Conservation (phyloP, 306 rosid species). For the Benincasa hispida region DNA sequence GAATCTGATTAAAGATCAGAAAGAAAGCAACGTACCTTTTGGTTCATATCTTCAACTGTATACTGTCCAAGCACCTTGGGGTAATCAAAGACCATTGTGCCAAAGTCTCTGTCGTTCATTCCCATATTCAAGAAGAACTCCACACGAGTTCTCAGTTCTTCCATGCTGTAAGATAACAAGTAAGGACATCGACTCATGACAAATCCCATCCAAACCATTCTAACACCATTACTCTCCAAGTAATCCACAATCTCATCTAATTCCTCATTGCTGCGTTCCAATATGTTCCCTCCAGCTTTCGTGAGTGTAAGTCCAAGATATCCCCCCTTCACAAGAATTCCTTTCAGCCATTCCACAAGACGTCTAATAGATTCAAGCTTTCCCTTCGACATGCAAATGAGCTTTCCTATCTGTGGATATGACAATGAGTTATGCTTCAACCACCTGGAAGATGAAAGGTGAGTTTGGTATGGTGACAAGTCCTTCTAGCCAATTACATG, state of each 20-base stretch:
- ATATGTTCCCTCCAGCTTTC: constrained; percentile 50
- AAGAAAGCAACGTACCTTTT: constrained; percentile 41
- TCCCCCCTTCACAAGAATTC: constrained; percentile 55
- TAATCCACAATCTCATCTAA: constrained; percentile 58
- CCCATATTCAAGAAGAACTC: constrained; percentile 63
- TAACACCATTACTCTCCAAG: constrained; percentile 63
- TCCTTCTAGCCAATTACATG: not conserved
- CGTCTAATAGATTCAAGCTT: constrained; percentile 45
- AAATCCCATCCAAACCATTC: constrained; percentile 79
- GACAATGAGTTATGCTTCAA: constrained; percentile 79
- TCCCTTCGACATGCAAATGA: constrained; percentile 69
- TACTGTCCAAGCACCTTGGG: constrained; percentile 63
- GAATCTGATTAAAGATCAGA: not conserved
- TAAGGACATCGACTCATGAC: constrained; percentile 75
- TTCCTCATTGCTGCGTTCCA: constrained; percentile 39
- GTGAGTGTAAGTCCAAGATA: constrained; percentile 49
- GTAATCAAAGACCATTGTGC: constrained; percentile 94
- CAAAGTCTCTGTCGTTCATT: constrained; percentile 67
- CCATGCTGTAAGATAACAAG: constrained; percentile 56
- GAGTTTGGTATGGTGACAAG: not conserved
- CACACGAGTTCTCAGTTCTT: constrained; percentile 55
- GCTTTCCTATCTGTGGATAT: constrained; percentile 78
- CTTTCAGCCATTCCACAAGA: constrained; percentile 57
- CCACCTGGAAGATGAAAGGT: constrained; percentile 45
- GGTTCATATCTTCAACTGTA: constrained; percentile 59